Base-by-base conservation (phyloP, 2,329 filamentous ascomycete genomes). In the Rachicladosporium sp. region DNA sequence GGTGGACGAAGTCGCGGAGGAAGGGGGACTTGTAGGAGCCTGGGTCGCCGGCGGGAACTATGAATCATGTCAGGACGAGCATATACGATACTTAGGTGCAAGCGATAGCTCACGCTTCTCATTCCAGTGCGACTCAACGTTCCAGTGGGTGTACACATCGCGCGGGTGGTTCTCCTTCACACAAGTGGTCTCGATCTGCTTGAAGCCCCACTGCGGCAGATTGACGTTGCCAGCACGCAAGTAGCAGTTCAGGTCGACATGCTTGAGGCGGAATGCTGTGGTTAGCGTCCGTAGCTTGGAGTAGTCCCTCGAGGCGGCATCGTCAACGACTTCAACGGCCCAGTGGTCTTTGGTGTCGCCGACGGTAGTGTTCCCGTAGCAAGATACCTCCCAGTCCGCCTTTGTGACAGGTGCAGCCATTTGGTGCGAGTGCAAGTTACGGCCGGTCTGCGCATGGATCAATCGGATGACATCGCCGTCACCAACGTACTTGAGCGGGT, bases 321-420 rank as follows among this genome's bases (percentile, higher is more conserved):
- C 91, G 46, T 78, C 80, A 37, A 98, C 78, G 35, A 98, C 84
- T 61, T 98, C 91, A 35, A 98, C 68, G 52, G 78, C 76, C 89
- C 91, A 98, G 69, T 98, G 88, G 58, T 98, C 91, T 68, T 98
- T 98, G 40, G 91, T 85, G 52, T 98, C 91, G 32, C 91, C 91
- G 49, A 98, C 73, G 19, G 91, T 98, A 32, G 85, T 74, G 63
- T 98, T 98, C 46, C 91, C 91, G 56, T 98, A 98, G 60, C 76
- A 85, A 21, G 91, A 98, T 36, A 98, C 91, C 64, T 98, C 91
- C 63, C 80, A 79, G 55, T 95, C 84, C 31, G 75, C 72, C 70
- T 96, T 96, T 50, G 83, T 84, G 44, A 98, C 65, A 8, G 91
- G 91, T 31, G 91, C 91, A 36, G 85, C 67, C 45, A 98, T 83